Conservation (phyloP, 352 stramenopile species). For the Pythium insidiosum region DNA sequence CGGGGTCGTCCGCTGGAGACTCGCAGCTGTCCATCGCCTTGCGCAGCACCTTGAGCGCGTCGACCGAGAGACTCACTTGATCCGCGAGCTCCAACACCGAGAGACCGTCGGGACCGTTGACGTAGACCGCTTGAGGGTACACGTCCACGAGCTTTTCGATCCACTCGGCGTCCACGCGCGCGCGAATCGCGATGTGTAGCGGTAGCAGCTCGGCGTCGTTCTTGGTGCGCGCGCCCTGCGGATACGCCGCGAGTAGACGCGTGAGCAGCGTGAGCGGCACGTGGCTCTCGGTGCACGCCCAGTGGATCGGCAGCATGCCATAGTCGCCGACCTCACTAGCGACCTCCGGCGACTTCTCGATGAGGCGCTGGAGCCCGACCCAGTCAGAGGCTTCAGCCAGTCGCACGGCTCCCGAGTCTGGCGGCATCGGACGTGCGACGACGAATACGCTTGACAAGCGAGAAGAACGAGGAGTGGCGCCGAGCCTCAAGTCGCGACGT, state of each 20-base stretch:
- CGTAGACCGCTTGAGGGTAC: slow-evolving; percentile 43
- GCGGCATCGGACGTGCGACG: too few relatives aligned
- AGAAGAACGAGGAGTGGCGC: too few relatives aligned
- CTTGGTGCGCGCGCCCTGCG: slow-evolving; percentile 39
- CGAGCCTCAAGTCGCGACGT: too few relatives aligned
- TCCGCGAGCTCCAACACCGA: slow-evolving; percentile 48
- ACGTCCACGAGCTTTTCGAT: slow-evolving; percentile 40
- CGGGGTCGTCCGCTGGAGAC: not conserved
- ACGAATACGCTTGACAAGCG: too few relatives aligned
- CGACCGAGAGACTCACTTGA: slow-evolving; percentile 26
- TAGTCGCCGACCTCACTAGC: slow-evolving; percentile 57
- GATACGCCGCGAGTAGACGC: slow-evolving; percentile 51
- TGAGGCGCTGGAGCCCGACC: slow-evolving; percentile 49
- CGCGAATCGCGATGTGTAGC: slow-evolving; percentile 75
- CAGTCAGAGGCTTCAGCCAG: slow-evolving; percentile 76
- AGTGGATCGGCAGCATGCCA: slow-evolving; percentile 80
- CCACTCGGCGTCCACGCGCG: slow-evolving; percentile 29
- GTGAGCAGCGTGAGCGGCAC: slow-evolving; percentile 55
- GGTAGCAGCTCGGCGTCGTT: slow-evolving; percentile 64
- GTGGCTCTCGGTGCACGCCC: slow-evolving; percentile 59
- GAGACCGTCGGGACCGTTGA: slow-evolving; percentile 31
- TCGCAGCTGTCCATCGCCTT: slow-evolving; percentile 6
- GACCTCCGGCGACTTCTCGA: slow-evolving; percentile 39
- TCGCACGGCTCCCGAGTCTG: slow-evolving; percentile 58
- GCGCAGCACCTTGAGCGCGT: slow-evolving; percentile 42